Evolutionary conservation across 2,329 filamentous ascomycete species (phyloP).

Genomic region (Albifimbria verrucaria): DNA sequence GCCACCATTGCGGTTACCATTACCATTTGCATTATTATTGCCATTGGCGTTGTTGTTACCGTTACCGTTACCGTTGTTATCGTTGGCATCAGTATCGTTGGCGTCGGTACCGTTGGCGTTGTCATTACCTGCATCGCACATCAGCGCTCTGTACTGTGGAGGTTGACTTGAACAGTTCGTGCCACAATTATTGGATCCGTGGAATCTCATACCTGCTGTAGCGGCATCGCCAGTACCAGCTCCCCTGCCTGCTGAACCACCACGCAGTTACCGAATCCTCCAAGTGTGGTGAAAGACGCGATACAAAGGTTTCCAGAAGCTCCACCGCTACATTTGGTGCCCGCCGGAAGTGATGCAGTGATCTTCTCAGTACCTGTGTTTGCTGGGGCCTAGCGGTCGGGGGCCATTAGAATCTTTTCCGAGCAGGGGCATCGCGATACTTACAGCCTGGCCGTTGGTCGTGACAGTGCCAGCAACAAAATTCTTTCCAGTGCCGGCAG

Average conservation of each 20-base stretch:
- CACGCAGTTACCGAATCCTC: constrained; percentile 12
- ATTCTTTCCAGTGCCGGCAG: constrained; percentile 7
- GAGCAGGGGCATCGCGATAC: not conserved
- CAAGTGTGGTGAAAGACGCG: constrained; percentile 9
- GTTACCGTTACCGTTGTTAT: not conserved
- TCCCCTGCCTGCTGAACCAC: constrained; percentile 9
- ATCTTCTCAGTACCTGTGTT: constrained; percentile 7
- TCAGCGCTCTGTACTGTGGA: not conserved
- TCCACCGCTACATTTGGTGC: constrained; percentile 10
- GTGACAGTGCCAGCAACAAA: constrained; percentile 9
- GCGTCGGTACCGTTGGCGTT: not conserved
- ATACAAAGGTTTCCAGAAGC: constrained; percentile 10
- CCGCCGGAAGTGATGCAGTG: constrained; percentile 7
- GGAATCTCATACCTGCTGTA: not conserved
- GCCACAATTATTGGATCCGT: not conserved
- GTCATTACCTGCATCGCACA: not conserved
- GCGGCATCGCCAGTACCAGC: not conserved
- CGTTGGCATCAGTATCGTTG: not conserved
- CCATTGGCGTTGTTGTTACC: not conserved
- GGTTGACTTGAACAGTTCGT: not conserved
- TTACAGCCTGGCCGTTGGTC: constrained; percentile 9
- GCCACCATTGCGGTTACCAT: constrained; percentile 2
- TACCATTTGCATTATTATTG: constrained; percentile 2
- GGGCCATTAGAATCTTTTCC: not conserved
- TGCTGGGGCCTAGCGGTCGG: constrained; percentile 2